Base-by-base conservation (phyloP, 129 eudicot species). In the Helianthus tuberosus region DNA sequence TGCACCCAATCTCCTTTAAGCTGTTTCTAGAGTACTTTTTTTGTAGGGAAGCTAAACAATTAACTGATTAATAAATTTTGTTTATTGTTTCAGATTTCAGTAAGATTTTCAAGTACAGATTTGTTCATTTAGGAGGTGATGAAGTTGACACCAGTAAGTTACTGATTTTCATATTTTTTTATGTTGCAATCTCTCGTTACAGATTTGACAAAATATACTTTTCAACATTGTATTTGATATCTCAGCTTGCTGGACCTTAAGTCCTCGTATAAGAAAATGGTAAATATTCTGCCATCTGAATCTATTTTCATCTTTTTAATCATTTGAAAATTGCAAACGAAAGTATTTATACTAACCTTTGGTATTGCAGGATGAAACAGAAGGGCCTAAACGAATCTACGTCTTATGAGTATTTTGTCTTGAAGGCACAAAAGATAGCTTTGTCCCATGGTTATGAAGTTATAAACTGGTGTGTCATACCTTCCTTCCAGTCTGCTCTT, bases 121-220 rank as follows among this genome's bases (percentile, higher is more conserved):
- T 94, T 74, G 88, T 94, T 64, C 98, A 94, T 79, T 84, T 94
- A 75, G 98, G 98, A 81, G 98, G 98, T 41, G 98, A 94, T 81
- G 98, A 94, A 91, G 98, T 94, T 51, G 75, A 94, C 69, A 86
- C 97, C 44, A 75, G 98, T 94, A 75, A 88, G 97, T 78, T 74
- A 23, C 69, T 52, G 27, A 46, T 60, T 17, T 65, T 12, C 71
- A 8, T 57, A 6, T 46, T n/a, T 14, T 15, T 7, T 3, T 54
- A 20, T 46, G 38, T 55, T 67, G 57, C 80, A 66, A 52, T 55
- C 64, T 75, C 66, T 71, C 20, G 15, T 39, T 53, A 64, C 15
- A 23, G 32, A 27, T 27, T 27, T 27, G 32, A 27, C 32, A 47
- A 36, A 48, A 6, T 5, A 57, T 76, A 57, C 74, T 25, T 76